Base-by-base conservation (phyloP, 1,139 yeast genomes). In the Yamadazyma atmosphaerica region DNA sequence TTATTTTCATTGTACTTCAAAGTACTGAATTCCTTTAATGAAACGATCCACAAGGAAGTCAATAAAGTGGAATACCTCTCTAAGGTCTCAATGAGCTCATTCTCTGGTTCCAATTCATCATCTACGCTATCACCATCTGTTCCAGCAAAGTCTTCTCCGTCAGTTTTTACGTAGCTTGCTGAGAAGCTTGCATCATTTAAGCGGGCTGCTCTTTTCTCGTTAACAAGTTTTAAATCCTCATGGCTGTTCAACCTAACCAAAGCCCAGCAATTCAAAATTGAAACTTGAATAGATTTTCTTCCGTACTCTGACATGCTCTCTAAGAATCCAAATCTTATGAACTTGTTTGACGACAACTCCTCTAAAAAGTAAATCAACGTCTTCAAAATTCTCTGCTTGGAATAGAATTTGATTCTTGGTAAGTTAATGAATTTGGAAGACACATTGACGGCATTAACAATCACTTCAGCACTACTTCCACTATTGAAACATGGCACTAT, bases 261-360 rank as follows among this genome's bases (percentile, higher is more conserved):
- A 0, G 98, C 96, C 98, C 98, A 92, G 26, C 96, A 81, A 45
- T 88, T 83, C 44, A 92, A 68, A 29, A 88, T 77, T 0, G 94
- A 78, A 15, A 88, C 63, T 46, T 81, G 82, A 34, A 88, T 73
- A 43, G 83, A 78, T 36, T 79, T 77, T 45, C 79, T 79, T 1
- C 90, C 84, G 44, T 56, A 64, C 44, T 72, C 78, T 6, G 74
- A 67, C 66, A 70, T 61, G 33, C 58, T 61, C 43, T 71, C 77
- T 44, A 72, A 60, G 44, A 60, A 70, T 7, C 65, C 72, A 52
- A 72, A 72, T 45, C 61, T 61, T 19, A 72, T 46, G 41, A 67
- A 72, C 43, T 70, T 72, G 36, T 64, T 66, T 0, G 72, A 61
- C 0, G 81, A 70, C 23, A 77, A 61, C 42, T 83, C 86, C 39